Evolutionary conservation across 176 grass and related monocot species (phyloP).

Genomic region (Oryza brachyantha): DNA sequence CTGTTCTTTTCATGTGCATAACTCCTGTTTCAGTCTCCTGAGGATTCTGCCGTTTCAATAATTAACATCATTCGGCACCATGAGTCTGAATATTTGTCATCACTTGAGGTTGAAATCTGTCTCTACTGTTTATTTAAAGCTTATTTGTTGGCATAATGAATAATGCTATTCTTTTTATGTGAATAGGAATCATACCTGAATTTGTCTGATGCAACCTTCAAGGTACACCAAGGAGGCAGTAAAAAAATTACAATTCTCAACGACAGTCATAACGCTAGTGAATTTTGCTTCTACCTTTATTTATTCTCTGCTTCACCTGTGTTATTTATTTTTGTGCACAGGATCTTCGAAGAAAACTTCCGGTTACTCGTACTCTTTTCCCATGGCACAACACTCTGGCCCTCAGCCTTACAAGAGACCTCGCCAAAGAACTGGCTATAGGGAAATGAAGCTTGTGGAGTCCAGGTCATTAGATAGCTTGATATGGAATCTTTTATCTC

Average conservation of each 20-base stretch:
- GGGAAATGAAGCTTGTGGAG: conserved; percentile 55
- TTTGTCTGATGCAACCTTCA: conserved; percentile 87
- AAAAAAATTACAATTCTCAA: not conserved
- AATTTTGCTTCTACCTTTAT: not conserved
- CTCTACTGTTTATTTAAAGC: conserved; percentile 24
- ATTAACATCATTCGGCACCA: conserved; percentile 78
- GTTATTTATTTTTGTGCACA: conserved; percentile 21
- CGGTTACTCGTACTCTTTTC: conserved; percentile 88
- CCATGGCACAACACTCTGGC: conserved; percentile 90
- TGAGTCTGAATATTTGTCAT: conserved; percentile 71
- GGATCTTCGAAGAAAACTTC: conserved; percentile 98
- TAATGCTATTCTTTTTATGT: conserved; percentile 24
- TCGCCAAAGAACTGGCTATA: conserved; percentile 83
- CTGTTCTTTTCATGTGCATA: conserved; percentile 1
- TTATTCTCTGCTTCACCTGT: not conserved
- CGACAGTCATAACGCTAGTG: not conserved
- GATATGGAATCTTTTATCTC: conserved; percentile 28
- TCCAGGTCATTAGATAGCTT: conserved; percentile 15
- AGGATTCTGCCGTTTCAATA: conserved; percentile 65
- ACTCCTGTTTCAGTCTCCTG: conserved; percentile 62
- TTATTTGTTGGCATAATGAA: not conserved
- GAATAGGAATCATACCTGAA: conserved; percentile 78
- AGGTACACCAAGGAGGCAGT: conserved; percentile 44
- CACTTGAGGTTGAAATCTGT: conserved; percentile 75
- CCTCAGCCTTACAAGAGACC: conserved; percentile 73